phyloP scores from a whole-genome alignment of 441 rosid genomes.

The Aquilaria agallochum region DNA sequence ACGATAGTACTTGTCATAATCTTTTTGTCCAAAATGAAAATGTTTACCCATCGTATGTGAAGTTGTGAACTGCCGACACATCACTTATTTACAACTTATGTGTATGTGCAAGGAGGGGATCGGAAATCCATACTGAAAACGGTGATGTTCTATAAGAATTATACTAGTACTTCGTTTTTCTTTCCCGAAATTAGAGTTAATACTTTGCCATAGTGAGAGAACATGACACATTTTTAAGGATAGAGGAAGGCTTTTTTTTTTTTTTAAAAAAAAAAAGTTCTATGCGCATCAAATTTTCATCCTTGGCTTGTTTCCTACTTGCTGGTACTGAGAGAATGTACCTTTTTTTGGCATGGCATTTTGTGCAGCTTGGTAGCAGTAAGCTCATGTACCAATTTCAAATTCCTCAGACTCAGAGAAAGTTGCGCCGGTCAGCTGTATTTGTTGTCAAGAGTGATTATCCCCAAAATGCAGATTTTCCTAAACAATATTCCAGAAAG shows the following conservation, averaged over 20 bases:
- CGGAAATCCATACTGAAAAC: too few relatives aligned
- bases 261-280: not conserved
- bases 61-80: not conserved
- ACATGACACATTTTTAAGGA: not conserved
- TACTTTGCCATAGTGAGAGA: too few relatives aligned
- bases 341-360: not conserved
- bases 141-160: too few relatives aligned
- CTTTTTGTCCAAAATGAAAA: not conserved
- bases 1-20: too few relatives aligned
- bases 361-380: constrained; percentile 34
- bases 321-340: not conserved
- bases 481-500: constrained; percentile 60
- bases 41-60: not conserved
- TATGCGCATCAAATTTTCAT: constrained; percentile 1
- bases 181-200: not conserved
- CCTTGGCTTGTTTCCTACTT: not conserved
- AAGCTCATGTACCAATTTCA: constrained; percentile 32
- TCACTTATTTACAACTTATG: not conserved
- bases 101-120: not conserved
- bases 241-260: not conserved
- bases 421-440: constrained; percentile 23
- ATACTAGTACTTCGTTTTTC: not conserved
- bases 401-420: constrained; percentile 27
- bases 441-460: constrained; percentile 41
- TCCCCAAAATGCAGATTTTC: constrained; percentile 90